Conservation (phyloP, 148 eudicot genomes). For the Camellia granthamiana region DNA sequence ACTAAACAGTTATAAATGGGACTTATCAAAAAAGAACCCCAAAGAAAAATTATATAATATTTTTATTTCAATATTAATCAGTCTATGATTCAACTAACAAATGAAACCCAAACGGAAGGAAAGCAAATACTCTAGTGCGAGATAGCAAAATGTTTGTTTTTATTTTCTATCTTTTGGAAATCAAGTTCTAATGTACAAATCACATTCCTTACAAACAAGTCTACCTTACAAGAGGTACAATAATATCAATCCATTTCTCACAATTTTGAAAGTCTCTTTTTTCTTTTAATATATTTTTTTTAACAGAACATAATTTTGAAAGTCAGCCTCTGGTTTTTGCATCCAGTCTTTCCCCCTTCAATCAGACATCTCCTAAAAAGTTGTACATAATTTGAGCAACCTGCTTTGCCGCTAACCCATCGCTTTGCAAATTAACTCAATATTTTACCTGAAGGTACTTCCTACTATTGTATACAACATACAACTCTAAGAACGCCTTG, state of each 20-base stretch:
- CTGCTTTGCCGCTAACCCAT: background rate
- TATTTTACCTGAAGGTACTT: background rate
- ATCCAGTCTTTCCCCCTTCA: background rate
- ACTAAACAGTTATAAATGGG: no score
- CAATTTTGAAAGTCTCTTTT: background rate
- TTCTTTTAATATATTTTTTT: background rate
- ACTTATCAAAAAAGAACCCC: no score
- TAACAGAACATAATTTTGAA: background rate
- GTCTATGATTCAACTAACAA: background rate
- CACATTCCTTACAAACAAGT: background rate
- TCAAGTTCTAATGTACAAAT: conserved; percentile 3
- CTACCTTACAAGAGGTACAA: background rate
- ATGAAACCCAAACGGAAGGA: background rate
- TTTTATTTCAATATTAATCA: no score
- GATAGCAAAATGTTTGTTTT: background rate
- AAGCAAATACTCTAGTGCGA: background rate
- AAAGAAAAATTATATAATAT: no score
- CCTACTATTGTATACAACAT: conserved; percentile 6
- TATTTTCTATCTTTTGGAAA: background rate
- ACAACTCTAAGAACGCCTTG: background rate
- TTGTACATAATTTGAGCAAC: background rate
- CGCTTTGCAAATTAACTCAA: conserved; percentile 2
- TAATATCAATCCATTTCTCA: background rate
- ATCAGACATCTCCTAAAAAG: background rate
- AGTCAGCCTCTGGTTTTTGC: background rate